A percentile compares a stretch with the other conserved stretches of the same genome.
Evolutionary conservation across 768 basidiomycete genomes (phyloP).

Genomic region (Mycena haematopus): DNA sequence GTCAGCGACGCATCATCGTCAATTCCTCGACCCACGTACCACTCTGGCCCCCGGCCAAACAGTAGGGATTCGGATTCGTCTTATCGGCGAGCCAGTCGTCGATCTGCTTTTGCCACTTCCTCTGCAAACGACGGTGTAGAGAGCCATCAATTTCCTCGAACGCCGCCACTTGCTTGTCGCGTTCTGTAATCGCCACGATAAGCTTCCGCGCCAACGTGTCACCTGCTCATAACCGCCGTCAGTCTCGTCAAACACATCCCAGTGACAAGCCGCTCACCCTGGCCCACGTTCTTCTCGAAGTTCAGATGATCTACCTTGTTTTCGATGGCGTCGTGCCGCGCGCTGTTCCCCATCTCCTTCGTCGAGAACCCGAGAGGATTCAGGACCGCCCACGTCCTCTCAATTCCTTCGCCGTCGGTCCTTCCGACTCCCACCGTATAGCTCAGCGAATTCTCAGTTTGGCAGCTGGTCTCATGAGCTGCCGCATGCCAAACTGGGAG

Average conservation of each 20-base stretch:
- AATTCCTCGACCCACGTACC: too few relatives aligned
- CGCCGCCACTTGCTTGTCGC: conserved; percentile 1
- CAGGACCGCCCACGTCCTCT: conserved; percentile 37
- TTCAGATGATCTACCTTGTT: conserved; percentile 36
- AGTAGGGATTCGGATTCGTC: conserved; percentile 30
- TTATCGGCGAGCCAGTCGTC: too few relatives aligned
- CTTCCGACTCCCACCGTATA: too few relatives aligned
- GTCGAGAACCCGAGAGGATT: conserved; percentile 34
- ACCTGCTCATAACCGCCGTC: neutral
- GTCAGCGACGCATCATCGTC: neutral
- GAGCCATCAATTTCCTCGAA: conserved; percentile 14
- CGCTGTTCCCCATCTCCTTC: conserved; percentile 38
- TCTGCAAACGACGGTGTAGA: neutral
- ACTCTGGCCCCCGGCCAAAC: neutral
- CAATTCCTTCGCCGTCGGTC: conserved; percentile 42
- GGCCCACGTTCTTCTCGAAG: conserved; percentile 23
- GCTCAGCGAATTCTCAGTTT: too few relatives aligned
- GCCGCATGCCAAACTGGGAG: too few relatives aligned
- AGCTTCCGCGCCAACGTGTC: conserved; percentile 11
- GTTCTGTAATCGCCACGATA: conserved; percentile 20
- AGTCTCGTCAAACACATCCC: neutral
- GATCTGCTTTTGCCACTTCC: conserved; percentile 6
- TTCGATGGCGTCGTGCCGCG: conserved; percentile 37
- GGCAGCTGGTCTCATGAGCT: too few relatives aligned
- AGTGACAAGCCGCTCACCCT: conserved; percentile 22